Base-by-base conservation (phyloP, 495 filamentous ascomycete genomes). In the Aspergillus funiculosus region DNA sequence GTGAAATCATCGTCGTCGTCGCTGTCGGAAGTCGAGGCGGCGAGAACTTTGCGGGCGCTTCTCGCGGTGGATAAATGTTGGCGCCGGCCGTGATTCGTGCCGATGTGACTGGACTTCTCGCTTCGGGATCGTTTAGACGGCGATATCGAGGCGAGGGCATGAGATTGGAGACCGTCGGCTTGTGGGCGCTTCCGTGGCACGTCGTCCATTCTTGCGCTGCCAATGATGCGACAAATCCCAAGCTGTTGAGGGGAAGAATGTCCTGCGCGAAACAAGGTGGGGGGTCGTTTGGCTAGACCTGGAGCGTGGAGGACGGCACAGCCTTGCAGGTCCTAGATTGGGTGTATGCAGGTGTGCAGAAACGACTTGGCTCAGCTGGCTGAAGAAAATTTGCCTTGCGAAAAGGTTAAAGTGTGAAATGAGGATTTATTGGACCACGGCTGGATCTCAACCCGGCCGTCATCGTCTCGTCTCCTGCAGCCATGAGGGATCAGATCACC, bases 1-100 rank as follows among this genome's bases (percentile, higher is more conserved):
- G 66, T 70, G 39, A 59, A 57, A 36, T 72, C 68, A 43, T 68
- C 63, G 24, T 66, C 62, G 19, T 58, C 56, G 28, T 50, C 45
- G 9, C 52, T 39, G 15, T 43, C 34, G 18, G 40, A 21, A 17
- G 8, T 14, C 3, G 17, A 15, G 22, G 34, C 22, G 34, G 24
- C 13, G 20, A 29, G 14, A 20, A 13, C 24, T 34, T 34, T 26
- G 45, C 22, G 35, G 27, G 17, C 39, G 22, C 36, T 29, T 20
- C 15, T 40, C 21, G 48, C 35, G 20, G 39, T 14, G 45, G 36
- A 21, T 1, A 35, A 48, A 27, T 24, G 27, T 51, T 47, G 34
- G 39, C 38, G 43, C 30, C 41, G 37, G 14, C 40, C 43, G 29
- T 19, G 15, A 36, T 18, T 15, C 29, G 31, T 36, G 24, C 37